Evolutionary conservation across 208 protist genomes (phyloP), one percentile per base, ranked within the genome.

Genomic region (Leishmania mexicana): DNA sequence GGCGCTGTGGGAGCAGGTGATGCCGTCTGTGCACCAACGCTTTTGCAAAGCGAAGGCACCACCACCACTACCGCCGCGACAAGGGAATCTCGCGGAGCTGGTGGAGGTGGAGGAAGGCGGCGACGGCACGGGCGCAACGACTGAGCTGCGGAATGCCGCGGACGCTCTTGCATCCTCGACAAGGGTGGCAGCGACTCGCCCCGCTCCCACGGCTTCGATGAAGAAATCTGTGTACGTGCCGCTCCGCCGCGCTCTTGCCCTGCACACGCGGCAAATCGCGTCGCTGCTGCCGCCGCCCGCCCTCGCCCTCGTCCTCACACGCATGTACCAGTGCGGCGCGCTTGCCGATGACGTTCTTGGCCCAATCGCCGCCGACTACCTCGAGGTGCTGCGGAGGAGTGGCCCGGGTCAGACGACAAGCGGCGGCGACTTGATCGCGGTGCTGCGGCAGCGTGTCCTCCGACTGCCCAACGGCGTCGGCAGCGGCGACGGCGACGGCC

Each of bases 341-440:
- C 86, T 97, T 40, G 80, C 91, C 13, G 94, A 97, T 75, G 92
- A 97, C 80, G 80, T 95, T 8, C 83, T 97, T 45, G 90, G 94
- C 5, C 87, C 94, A 13, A 83, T 94, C 58, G 82, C 76, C 38
- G 85, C 83, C 7, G n/a, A 83, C 17, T 65, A 88, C 19, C 68
- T 93, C 2, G 80, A 84, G 58, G 54, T n/a, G 11, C 76, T 73
- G 47, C 45, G 45, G 42, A 74, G 45, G 70, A 35, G 45, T 74
- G 40, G 7, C 11, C 45, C 70, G 5, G 3, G 10, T 31, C 42
- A 28, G 2, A 38, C 54, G 35, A 28, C 38, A 67, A 6, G 64
- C 62, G 21, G 31, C 24, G 83, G 83, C 7, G 74, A 74, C 54
- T 74, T 54, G 53, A 82, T 81, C 24, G 42, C 73, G 24, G 75